phyloP scores from a whole-genome alignment of 371 early-diverging fungal genomes.

The Blakeslea trispora region DNA sequence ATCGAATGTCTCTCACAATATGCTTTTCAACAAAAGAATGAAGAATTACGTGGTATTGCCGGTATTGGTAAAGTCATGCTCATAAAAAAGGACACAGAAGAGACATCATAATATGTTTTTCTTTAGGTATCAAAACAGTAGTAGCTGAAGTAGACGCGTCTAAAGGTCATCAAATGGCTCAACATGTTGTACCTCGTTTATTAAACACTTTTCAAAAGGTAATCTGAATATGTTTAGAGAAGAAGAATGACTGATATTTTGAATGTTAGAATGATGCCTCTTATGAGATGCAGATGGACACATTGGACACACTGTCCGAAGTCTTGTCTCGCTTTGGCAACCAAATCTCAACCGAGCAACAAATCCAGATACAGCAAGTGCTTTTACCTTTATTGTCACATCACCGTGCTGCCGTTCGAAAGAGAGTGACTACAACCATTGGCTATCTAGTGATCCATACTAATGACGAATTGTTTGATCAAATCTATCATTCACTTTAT shows the following conservation, averaged over 20 bases:
- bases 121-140: conserved; percentile 73
- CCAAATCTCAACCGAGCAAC: conserved; percentile 52
- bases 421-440: conserved; percentile 78
- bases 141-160: conserved; percentile 61
- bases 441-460: conserved; percentile 74
- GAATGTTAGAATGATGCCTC: conserved; percentile 42
- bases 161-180: conserved; percentile 56
- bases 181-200: conserved; percentile 65
- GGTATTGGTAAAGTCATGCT: conserved; percentile 80
- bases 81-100: too few relatives aligned
- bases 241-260: background rate
- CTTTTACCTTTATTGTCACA: conserved; percentile 73
- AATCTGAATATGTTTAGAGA: too few relatives aligned
- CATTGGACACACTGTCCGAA: conserved; percentile 85
- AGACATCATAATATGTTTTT: too few relatives aligned
- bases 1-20: conserved; percentile 67
- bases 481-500: conserved; percentile 47
- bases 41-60: conserved; percentile 76
- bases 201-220: conserved; percentile 61
- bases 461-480: conserved; percentile 72
- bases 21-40: conserved; percentile 56
- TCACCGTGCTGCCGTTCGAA: conserved; percentile 79
- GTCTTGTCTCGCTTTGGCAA: conserved; percentile 77
- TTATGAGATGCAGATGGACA: conserved; percentile 80
- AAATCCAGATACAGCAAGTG: conserved; percentile 61